Evolutionary conservation across 1,284 basidiomycete species (phyloP).

Genomic region (Rhodotorula sp.): DNA sequence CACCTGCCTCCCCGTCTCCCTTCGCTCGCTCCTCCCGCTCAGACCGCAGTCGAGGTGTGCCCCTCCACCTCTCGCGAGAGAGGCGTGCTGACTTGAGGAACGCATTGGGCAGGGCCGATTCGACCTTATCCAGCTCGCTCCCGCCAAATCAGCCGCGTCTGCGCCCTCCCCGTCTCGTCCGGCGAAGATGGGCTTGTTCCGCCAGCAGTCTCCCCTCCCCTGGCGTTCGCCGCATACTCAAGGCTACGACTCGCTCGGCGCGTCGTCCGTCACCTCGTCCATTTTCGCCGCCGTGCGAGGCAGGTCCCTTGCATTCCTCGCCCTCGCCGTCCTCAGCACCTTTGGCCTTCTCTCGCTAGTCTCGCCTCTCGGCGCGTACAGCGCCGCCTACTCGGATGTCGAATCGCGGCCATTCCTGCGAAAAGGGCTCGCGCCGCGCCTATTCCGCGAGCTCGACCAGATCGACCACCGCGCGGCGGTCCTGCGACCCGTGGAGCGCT

Average conservation of each 20-base stretch:
- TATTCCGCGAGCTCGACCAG: conserved; percentile 18
- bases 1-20: not conserved
- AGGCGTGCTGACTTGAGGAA: not conserved
- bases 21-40: not conserved
- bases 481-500: conserved; percentile 24
- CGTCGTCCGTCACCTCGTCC: not conserved
- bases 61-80: not conserved
- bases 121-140: not conserved
- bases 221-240: conserved; percentile 3
- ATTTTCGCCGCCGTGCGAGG: not conserved
- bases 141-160: not conserved
- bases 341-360: conserved; percentile 16
- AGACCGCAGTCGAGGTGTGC: not conserved
- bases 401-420: conserved; percentile 5
- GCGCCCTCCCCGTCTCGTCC: not conserved
- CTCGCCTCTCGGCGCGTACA: not conserved
- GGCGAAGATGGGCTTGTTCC: not conserved
- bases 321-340: conserved; percentile 1
- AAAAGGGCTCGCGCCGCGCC: conserved; percentile 10
- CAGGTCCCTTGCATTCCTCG: conserved; percentile 5
- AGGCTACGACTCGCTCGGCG: not conserved
- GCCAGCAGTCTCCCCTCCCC: not conserved
- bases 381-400: not conserved
- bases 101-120: not conserved
- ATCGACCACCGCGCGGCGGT: conserved; percentile 26